Conservation (phyloP, 768 basidiomycete species). For the Obba rivulosa region DNA sequence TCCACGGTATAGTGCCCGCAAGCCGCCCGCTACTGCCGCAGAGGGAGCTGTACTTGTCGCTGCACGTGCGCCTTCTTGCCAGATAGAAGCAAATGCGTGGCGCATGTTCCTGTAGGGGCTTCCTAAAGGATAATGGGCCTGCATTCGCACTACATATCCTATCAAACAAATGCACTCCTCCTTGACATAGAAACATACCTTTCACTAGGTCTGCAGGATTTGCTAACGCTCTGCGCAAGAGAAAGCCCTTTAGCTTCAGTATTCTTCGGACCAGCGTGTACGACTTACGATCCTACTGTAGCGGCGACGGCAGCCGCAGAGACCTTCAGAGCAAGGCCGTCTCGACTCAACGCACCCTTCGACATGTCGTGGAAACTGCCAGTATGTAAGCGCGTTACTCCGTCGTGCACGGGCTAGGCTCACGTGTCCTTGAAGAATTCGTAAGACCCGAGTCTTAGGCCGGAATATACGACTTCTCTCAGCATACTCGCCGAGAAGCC, state of each 20-base stretch:
- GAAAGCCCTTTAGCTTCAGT: not conserved
- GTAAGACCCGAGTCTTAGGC: slow-evolving; percentile 30
- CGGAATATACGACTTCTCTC: slow-evolving; percentile 31
- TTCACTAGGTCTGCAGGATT: slow-evolving; percentile 33
- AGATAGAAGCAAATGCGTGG: slow-evolving; percentile 28
- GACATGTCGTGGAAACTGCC: slow-evolving; percentile 19
- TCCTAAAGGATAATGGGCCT: slow-evolving; percentile 30
- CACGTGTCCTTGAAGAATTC: slow-evolving; percentile 34
- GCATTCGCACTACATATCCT: slow-evolving; percentile 27
- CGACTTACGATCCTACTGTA: slow-evolving; percentile 27
- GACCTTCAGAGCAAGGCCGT: slow-evolving; percentile 29
- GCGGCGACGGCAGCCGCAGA: slow-evolving; percentile 26
- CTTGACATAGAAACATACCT: slow-evolving; percentile 12
- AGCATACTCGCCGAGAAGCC: slow-evolving; percentile 31
- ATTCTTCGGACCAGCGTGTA: not conserved
- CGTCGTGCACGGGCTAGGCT: slow-evolving; percentile 2
- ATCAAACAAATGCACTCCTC: not conserved
- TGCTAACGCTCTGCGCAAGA: slow-evolving; percentile 22
- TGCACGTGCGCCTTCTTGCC: slow-evolving; percentile 20
- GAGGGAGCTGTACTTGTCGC: slow-evolving; percentile 1
- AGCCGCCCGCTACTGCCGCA: slow-evolving; percentile 14
- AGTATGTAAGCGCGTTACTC: not conserved
- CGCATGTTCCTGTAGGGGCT: slow-evolving; percentile 27
- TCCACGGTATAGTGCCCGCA: slow-evolving; percentile 28
- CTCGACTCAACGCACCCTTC: slow-evolving; percentile 22